Percentiles rank a stretch among this genome's conserved stretches.
phyloP scores from a whole-genome alignment of 129 eudicot species.

The Deinandra increscens region DNA sequence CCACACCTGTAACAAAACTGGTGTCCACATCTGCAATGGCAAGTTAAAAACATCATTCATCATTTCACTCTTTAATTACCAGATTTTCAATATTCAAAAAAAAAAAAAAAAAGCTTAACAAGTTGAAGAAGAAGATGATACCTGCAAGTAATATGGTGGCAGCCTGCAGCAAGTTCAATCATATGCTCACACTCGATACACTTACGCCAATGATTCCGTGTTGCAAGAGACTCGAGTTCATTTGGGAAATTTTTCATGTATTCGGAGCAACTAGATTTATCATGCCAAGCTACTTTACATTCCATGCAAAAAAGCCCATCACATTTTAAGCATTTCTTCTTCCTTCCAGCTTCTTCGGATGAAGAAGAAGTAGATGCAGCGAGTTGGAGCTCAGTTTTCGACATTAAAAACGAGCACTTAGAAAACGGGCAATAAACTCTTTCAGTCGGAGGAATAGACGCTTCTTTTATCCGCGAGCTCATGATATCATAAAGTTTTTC shows the following conservation, averaged over 20 bases:
- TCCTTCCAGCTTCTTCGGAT: constrained; percentile 12
- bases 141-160: constrained; percentile 58
- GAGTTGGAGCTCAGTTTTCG: constrained; percentile 37
- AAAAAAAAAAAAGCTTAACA: background rate
- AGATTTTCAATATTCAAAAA: background rate
- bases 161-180: constrained; percentile 47
- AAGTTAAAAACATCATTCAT: constrained; percentile 6
- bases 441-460: constrained; percentile 45
- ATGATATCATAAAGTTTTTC: constrained; percentile 43
- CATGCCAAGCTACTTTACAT: constrained; percentile 69
- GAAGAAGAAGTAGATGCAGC: background rate
- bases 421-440: constrained; percentile 64
- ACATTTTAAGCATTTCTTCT: constrained; percentile 44
- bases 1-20: constrained; percentile 81
- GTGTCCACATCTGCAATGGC: constrained; percentile 58
- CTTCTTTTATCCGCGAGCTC: constrained; percentile 53
- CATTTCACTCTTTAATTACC: background rate
- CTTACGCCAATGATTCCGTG: constrained; percentile 41
- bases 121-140: constrained; percentile 16
- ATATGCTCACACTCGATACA: constrained; percentile 39
- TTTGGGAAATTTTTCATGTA: constrained; percentile 8
- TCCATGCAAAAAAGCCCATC: constrained; percentile 44
- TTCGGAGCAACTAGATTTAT: constrained; percentile 32
- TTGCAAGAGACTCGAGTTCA: constrained; percentile 42
- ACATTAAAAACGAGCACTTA: constrained; percentile 54